phyloP scores from a whole-genome alignment of 768 basidiomycete genomes.

The Agrocybe pediades region DNA sequence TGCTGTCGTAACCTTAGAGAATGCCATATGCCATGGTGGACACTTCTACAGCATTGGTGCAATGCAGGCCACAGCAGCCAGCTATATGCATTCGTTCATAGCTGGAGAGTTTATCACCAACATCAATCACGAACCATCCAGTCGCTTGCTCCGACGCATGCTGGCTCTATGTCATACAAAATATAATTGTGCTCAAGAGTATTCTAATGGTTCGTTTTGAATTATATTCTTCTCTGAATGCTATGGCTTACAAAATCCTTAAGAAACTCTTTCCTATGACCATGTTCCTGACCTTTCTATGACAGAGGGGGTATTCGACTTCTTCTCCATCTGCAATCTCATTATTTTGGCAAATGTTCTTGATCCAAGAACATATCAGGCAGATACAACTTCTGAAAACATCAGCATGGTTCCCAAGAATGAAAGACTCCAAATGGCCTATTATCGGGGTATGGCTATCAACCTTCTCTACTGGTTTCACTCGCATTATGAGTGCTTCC shows the following conservation, averaged over 20 bases:
- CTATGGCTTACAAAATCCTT: neutral
- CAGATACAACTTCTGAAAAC: constrained; percentile 1
- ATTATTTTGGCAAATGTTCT: constrained; percentile 17
- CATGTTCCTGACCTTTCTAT: constrained; percentile 14
- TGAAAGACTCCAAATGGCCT: constrained; percentile 7
- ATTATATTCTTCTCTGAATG: neutral
- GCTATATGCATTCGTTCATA: constrained; percentile 14
- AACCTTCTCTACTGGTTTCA: constrained; percentile 5
- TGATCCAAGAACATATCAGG: constrained; percentile 11
- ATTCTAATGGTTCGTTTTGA: neutral
- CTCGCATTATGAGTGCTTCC: neutral
- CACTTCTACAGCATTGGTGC: constrained; percentile 11
- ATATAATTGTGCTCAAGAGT: constrained; percentile 3
- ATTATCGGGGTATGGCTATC: constrained; percentile 7
- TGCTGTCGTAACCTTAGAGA: constrained; percentile 3
- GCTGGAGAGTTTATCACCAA: constrained; percentile 13
- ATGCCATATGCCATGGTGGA: constrained; percentile 13
- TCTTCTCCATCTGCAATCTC: constrained; percentile 11
- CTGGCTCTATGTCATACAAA: constrained; percentile 10
- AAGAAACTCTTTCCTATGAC: neutral
- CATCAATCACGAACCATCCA: constrained; percentile 13
- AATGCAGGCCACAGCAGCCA: constrained; percentile 7
- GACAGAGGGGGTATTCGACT: constrained; percentile 6
- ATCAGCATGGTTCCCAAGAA: constrained; percentile 3
- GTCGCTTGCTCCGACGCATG: constrained; percentile 8